Conservation (phyloP, 2,329 filamentous ascomycete genomes). For the Talaromyces sp. region DNA sequence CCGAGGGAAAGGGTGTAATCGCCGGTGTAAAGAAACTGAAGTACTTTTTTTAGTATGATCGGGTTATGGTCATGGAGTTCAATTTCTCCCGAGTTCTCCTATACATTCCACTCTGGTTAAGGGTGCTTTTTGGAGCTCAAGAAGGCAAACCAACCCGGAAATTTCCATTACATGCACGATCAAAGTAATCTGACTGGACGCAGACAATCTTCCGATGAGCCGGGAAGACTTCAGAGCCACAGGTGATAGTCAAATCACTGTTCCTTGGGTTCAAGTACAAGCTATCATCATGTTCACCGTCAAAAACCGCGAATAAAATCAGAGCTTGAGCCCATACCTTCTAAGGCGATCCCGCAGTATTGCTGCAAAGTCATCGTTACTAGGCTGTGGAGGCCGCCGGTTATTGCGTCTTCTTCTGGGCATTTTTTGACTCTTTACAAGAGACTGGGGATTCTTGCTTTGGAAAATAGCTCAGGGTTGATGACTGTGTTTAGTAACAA, state of each 20-base stretch:
- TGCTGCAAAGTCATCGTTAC: too few relatives aligned
- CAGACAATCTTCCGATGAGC: not conserved
- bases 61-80: not conserved
- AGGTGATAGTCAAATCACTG: not conserved
- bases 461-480: too few relatives aligned
- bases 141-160: not conserved
- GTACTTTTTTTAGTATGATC: not conserved
- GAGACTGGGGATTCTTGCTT: too few relatives aligned
- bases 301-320: not conserved
- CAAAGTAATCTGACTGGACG: not conserved
- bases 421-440: too few relatives aligned
- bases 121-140: not conserved
- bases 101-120: not conserved
- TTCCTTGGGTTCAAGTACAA: not conserved
- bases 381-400: too few relatives aligned
- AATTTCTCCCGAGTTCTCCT: not conserved
- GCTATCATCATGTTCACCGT: not conserved
- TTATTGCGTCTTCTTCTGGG: too few relatives aligned
- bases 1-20: not conserved
- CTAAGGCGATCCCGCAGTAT: not conserved
- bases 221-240: not conserved
- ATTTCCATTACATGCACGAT: not conserved
- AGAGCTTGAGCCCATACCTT: not conserved
- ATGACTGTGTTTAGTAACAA: too few relatives aligned
- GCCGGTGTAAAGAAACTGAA: not conserved